Percentiles rank a stretch among this genome's conserved stretches.
Conservation (phyloP, 2,329 filamentous ascomycete genomes). For the Cucurbitaria berberidis region DNA sequence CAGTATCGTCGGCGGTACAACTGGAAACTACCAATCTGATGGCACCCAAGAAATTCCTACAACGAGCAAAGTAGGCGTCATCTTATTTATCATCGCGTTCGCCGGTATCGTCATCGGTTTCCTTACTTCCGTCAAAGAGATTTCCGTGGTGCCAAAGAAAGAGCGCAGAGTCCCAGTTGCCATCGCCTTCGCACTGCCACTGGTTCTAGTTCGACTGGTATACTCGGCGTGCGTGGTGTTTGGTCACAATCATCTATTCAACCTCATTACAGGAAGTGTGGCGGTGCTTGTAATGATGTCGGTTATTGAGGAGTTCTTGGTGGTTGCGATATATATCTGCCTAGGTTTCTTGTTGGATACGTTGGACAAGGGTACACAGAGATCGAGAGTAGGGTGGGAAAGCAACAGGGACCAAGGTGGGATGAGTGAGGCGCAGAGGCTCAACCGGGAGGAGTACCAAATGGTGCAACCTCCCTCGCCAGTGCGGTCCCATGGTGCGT, state of each 20-base stretch:
- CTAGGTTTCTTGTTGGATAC: slow-evolving; percentile 21
- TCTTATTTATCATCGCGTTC: slow-evolving; percentile 25
- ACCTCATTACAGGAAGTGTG: slow-evolving; percentile 18
- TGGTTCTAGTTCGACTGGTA: slow-evolving; percentile 25
- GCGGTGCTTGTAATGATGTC: slow-evolving; percentile 20
- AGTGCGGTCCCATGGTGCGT: too few species aligned
- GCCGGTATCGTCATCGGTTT: slow-evolving; percentile 13
- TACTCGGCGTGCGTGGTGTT: slow-evolving; percentile 24
- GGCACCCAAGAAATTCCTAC: slow-evolving; percentile 21
- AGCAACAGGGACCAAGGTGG: neutral
- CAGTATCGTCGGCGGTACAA: slow-evolving; percentile 33
- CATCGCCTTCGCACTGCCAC: slow-evolving; percentile 22
- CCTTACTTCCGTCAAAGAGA: slow-evolving; percentile 6
- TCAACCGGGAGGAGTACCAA: too few species aligned
- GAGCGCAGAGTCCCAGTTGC: slow-evolving; percentile 22
- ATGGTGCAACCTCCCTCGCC: too few species aligned
- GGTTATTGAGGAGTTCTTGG: slow-evolving; percentile 27
- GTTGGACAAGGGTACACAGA: neutral
- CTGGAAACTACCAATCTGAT: slow-evolving; percentile 12
- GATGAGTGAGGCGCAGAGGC: too few species aligned
- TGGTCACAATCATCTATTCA: slow-evolving; percentile 22
- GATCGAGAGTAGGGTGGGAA: slow-evolving; percentile 1
- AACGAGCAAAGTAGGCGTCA: slow-evolving; percentile 20
- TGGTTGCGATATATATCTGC: slow-evolving; percentile 22
- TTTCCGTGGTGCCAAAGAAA: slow-evolving; percentile 7